Evolutionary conservation across 2,329 filamentous ascomycete genomes (phyloP), one percentile per base, ranked within the genome.

Genomic region (Xylariaceae sp.): DNA sequence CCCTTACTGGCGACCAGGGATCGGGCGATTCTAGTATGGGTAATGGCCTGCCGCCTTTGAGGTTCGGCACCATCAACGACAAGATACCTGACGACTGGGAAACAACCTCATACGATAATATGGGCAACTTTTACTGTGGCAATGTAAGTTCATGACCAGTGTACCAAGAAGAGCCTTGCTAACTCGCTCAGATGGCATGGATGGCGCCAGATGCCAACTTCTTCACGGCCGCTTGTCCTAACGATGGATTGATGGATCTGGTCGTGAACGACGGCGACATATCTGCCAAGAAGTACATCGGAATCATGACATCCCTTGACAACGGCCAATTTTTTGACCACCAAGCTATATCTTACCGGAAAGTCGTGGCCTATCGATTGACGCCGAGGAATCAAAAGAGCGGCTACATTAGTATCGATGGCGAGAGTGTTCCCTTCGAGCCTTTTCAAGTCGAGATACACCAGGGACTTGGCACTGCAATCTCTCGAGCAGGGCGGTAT

Each of bases 361-460:
- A 98, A 63, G 76, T 96, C 3, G 76, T 78, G n/a, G 93, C 85
- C 0, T 96, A 93, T 61, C 78, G 93, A 32, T 83, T 98, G 48
- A 83, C 83, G 3, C 93, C 93, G 0, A 81, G 79, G 39, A 68
- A 84, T 48, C 75, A 83, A 54, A 69, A 78, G 30, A 76, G 83
- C 48, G 91, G 91, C 2, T 93, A 87, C 62, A 94, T 98, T 61
- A 94, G 89, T 61, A 89, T 98, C 50, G 93, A 97, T 58, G 93
- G 93, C 29, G 93, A 98, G 66, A 76, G 78, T 40, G 74, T 95
- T 3, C 86, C 89, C 0, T 97, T 95, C 61, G 84, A 84, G 54
- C 85, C 88, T 0, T 94, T 96, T 60, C 93, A 98, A 68, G 88
- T 83, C 2, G 93, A 98, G 66, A 75, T 96, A 6, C 89, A 96